Percentiles rank a stretch among this genome's conserved stretches.
Evolutionary conservation across 1,284 basidiomycete species (phyloP).

Genomic region (Naganishia liquefaciens): DNA sequence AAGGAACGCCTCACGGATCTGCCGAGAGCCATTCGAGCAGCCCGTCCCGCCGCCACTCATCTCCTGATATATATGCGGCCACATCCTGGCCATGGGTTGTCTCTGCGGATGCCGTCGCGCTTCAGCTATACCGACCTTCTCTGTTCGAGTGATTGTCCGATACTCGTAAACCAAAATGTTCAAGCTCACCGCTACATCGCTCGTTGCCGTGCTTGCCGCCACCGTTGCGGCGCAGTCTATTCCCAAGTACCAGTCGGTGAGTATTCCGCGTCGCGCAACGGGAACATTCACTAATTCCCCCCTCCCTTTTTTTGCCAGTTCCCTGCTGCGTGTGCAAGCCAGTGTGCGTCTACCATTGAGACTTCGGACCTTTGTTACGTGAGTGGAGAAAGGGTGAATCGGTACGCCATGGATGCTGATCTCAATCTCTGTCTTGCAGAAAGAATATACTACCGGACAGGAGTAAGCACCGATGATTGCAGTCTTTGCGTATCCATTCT

Average conservation of each 20-base stretch:
- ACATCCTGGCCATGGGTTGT: too few species aligned
- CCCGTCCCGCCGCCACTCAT: too few species aligned
- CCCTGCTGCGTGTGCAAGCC: constrained; percentile 44
- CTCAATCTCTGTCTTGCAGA: constrained; percentile 27
- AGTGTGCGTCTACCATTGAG: constrained; percentile 46
- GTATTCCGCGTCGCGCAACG: not conserved
- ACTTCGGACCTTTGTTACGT: constrained; percentile 44
- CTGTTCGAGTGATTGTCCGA: too few species aligned
- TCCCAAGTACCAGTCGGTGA: constrained; percentile 2
- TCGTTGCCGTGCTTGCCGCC: constrained; percentile 11
- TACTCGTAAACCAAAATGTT: constrained; percentile 7
- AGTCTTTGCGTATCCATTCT: not conserved
- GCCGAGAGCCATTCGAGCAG: too few species aligned
- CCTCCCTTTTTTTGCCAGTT: constrained; percentile 37
- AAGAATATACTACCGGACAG: constrained; percentile 36
- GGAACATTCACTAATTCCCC: not conserved
- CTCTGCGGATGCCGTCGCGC: too few species aligned
- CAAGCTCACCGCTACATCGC: constrained; percentile 9
- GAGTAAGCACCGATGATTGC: not conserved
- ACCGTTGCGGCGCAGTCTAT: constrained; percentile 17
- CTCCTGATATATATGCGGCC: too few species aligned
- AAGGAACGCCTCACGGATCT: too few species aligned
- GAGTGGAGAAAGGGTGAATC: constrained; percentile 33
- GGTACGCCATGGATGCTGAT: not conserved
- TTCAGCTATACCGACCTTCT: too few species aligned